Evolutionary conservation across 257 asterid genomes (phyloP), one percentile per base, ranked within the genome.

Genomic region (Eustoma russellianum): DNA sequence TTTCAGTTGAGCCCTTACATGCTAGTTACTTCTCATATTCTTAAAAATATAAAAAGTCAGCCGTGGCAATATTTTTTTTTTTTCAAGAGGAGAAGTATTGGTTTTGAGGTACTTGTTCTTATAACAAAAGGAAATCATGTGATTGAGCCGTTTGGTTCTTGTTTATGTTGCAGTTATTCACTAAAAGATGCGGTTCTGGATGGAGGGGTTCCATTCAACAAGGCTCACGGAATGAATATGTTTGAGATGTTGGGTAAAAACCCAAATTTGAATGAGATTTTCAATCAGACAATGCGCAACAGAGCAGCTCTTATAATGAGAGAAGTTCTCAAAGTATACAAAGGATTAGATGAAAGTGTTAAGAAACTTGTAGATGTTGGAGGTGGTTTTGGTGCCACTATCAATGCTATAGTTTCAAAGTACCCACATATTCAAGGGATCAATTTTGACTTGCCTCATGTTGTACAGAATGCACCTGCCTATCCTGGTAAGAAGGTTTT

Each of bases 401-500:
- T 74, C 2, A 61, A 57, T 8, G 56, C 66, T 62, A 71, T 80
- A 24, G 8, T 54, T 1, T 57, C 79, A 33, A 68, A 59, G 40
- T 64, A 74, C 46, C 83, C 79, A 0, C 45, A 52, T 3, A 69
- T 79, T 12, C 63, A 56, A 33, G 86, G 70, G 44, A 69, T 75
- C 35, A 76, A 76, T 44, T 80, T 74, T 30, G 87, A 80, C 53
- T 30, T 74, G 57, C 73, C 73, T 8, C 79, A 69, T 53, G 76
- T 74, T 8, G 48, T 74, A 15, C 19, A 46, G 8, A 61, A 69
- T 17, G 76, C 76, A 28, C 68, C 74, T 8, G 17, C 65, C 9
- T 58, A 52, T 55, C 65, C 72, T 33, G 75, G 73, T 55, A 15
- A 55, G 24, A 6, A 2, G 12, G 1, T 11, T 8, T 38, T 38